Evolutionary conservation across 163 green algal genomes (phyloP), one percentile per base, ranked within the genome.

Genomic region (Scenedesmus sp.): DNA sequence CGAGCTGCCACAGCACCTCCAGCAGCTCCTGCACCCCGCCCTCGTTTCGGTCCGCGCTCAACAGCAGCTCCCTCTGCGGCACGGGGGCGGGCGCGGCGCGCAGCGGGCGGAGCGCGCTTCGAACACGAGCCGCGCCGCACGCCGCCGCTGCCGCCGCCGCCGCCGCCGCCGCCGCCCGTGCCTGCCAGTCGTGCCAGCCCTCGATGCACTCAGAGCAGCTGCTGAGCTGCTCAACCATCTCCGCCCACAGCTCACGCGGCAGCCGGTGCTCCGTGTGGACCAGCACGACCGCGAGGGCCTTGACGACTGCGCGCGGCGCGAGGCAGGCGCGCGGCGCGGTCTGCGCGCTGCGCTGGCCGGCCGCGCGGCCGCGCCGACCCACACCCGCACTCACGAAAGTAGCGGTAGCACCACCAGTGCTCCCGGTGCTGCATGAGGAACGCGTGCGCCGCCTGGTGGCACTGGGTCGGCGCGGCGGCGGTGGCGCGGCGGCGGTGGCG

Each of bases 381-480:
- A n/a, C 29, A 15, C 29, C 29, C 54, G 24, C 29, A 76, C 67
- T 64, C n/a, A 76, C 67, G 39, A n/a, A 33, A 31, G 65, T 64
- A 76, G n/a, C 65, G 67, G 47, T 75, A 48, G 17, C 67, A 76
- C 67, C 67, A 76, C 67, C 67, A 76, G 22, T 76, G 67, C 5
- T 26, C 67, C 15, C 31, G 11, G 39, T 66, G 64, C 29, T 64
- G 22, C 34, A 26, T 28, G 9, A 76, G 51, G n/a, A 64, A 76
- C 50, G 20, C 4, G 24, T 65, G 56, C 6, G 67, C 67, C 2
- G 48, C 51, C 11, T 22, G 39, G 56, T 76, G 67, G 50, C 26
- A 51, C 67, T 76, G 67, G 31, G 22, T n/a, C 53, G 28, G 39
- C 36, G 54, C n/a, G n/a, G 42, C 10, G n/a, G n/a, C n/a, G n/a